Evolutionary conservation across 192 early-diverging fungal genomes (phyloP), one percentile per base, ranked within the genome.

Genomic region (Piromyces sp.): DNA sequence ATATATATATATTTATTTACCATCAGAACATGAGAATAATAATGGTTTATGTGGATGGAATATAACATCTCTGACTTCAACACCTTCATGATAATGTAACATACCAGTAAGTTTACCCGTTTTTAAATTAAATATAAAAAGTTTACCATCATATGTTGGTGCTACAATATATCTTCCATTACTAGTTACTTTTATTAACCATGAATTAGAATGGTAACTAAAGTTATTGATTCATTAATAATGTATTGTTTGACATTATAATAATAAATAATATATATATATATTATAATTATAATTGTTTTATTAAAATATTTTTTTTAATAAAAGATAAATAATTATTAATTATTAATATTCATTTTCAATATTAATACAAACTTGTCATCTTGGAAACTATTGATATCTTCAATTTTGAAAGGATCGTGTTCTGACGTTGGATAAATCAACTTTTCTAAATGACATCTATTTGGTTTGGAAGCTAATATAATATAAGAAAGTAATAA

Each of bases 51-150:
- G 91, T 33, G 95, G 95, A 82, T 97, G 96, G 85, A 96, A 94
- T 78, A 95, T 88, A 36, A 95, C 92, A 87, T 98, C 96, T 38
- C 96, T 90, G n/a, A 98, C 94, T 84, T 98, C 96, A 14, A 96
- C 82, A 84, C 83, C 87, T 78, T 97, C 93, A 82, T 98, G 96
- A 80, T 97, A 95, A 80, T 93, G 91, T 80, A 98, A 85, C 22
- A 97, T 88, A 3, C 88, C 93, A 11, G 92, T 90, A 11, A 96
- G 89, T 80, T 93, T 85, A 1, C 95, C 95, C 0, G 92, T 94
- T 40, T 88, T 86, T 38, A 97, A 83, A 83, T 93, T 91, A 83
- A 94, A 98, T 26, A 94, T 86, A 85, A 96, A 95, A 29, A 97
- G 91, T 80, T 95, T 91, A 1, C 96, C 96, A 82, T 93, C 92